Conservation (phyloP, 2,329 filamentous ascomycete species). For the Apiospora phragmitis region DNA sequence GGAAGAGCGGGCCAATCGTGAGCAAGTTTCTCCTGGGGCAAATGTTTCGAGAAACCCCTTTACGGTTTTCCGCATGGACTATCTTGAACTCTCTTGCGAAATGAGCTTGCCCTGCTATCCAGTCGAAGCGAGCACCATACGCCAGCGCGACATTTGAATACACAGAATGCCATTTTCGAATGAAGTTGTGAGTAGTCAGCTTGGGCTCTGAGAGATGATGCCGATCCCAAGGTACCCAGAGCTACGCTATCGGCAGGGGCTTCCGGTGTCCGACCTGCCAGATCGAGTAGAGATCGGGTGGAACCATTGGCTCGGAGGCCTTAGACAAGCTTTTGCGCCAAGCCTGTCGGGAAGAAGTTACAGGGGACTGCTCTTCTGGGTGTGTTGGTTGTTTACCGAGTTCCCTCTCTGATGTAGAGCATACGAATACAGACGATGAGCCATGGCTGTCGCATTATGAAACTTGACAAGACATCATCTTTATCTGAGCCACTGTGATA, state of each 20-base stretch:
- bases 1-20: neutral
- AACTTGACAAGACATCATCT: neutral
- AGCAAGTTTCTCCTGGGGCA: neutral
- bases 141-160: neutral
- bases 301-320: neutral
- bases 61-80: neutral
- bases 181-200: neutral
- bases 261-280: neutral
- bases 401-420: too few species aligned
- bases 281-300: constrained; percentile 2
- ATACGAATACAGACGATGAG: neutral
- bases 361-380: neutral
- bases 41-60: neutral
- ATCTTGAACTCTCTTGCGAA: too few species aligned
- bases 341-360: neutral
- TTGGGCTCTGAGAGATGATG: neutral
- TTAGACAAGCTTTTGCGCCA: constrained; percentile 13
- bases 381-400: neutral
- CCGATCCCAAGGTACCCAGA: neutral
- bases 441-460: neutral
- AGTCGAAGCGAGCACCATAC: neutral
- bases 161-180: neutral
- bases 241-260: neutral
- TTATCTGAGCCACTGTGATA: neutral
- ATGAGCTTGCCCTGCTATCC: neutral